A percentile compares a stretch with the other conserved stretches of the same genome.
phyloP scores from a whole-genome alignment of 495 filamentous ascomycete species.

The Hypoxylon crocopeplum region DNA sequence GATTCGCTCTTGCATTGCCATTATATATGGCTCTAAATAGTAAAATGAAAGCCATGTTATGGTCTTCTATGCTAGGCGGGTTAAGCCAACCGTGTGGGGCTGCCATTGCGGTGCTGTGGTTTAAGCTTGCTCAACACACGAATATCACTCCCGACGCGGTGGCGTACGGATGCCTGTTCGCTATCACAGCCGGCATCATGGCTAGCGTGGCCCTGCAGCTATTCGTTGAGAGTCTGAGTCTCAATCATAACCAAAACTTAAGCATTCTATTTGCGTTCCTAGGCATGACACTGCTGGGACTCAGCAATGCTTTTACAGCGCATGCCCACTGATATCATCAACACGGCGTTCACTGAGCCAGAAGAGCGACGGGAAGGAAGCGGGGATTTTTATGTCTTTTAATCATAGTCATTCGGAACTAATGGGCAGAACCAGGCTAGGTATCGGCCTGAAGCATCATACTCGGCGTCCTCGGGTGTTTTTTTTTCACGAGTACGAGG shows the following conservation, averaged over 20 bases:
- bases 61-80: constrained; percentile 83
- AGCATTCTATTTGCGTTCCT: constrained; percentile 86
- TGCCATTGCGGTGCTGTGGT: constrained; percentile 82
- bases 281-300: constrained; percentile 87
- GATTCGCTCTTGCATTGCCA: constrained; percentile 91
- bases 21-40: constrained; percentile 85
- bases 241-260: constrained; percentile 80
- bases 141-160: constrained; percentile 66
- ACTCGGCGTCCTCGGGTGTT: too few species aligned
- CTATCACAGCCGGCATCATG: constrained; percentile 92
- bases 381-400: too few species aligned
- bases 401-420: too few species aligned
- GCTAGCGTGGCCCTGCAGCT: constrained; percentile 87
- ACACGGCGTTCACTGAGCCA: too few species aligned
- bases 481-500: too few species aligned
- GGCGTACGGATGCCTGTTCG: constrained; percentile 90
- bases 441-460: too few species aligned
- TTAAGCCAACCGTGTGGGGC: constrained; percentile 87
- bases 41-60: constrained; percentile 79
- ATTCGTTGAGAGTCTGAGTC: constrained; percentile 80
- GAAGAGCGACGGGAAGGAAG: too few species aligned
- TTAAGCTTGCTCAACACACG: constrained; percentile 63
- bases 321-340: constrained; percentile 27
- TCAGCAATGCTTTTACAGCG: constrained; percentile 84
- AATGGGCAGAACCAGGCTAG: too few species aligned